phyloP scores from a whole-genome alignment of 208 protist genomes.

The Herpetomonas tarakana region DNA sequence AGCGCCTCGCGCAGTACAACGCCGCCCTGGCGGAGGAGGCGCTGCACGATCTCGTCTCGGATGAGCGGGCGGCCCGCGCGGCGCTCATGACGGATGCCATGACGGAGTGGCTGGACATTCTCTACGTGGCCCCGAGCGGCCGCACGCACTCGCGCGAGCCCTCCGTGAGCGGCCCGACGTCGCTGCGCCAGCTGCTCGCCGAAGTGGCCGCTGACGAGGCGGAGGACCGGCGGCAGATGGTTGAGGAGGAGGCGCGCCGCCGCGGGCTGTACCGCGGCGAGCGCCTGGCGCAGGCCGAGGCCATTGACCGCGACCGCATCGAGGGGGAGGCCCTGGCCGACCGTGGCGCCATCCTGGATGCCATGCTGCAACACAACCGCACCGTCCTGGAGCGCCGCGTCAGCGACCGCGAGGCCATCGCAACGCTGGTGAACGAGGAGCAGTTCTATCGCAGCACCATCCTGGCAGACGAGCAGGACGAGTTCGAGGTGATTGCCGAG shows the following conservation, averaged over 20 bases:
- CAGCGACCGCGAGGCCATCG: slow-evolving; percentile 41
- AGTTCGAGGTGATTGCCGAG: slow-evolving; percentile 59
- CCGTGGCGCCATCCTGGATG: slow-evolving; percentile 48
- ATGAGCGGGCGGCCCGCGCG: slow-evolving; percentile 53
- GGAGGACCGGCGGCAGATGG: slow-evolving; percentile 32
- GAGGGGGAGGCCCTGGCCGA: slow-evolving; percentile 47
- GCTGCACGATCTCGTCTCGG: slow-evolving; percentile 35
- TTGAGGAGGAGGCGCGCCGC: slow-evolving; percentile 48
- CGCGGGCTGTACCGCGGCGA: slow-evolving; percentile 53
- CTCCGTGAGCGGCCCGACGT: slow-evolving; percentile 15
- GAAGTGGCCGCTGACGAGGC: slow-evolving; percentile 46
- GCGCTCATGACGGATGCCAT: slow-evolving; percentile 53
- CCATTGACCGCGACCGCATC: slow-evolving; percentile 32
- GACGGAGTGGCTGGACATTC: slow-evolving; percentile 49
- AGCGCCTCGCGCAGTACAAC: slow-evolving; percentile 7
- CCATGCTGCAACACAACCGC: slow-evolving; percentile 47
- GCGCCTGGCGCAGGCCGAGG: slow-evolving; percentile 37
- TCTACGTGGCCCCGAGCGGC: slow-evolving; percentile 20
- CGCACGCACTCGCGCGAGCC: slow-evolving; percentile 8
- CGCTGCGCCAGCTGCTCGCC: slow-evolving; percentile 26
- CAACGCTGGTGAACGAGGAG: slow-evolving; percentile 47
- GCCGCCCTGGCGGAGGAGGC: slow-evolving; percentile 9
- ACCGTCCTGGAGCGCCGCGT: slow-evolving; percentile 56
- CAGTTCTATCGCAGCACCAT: slow-evolving; percentile 67
- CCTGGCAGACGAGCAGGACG: slow-evolving; percentile 67